Percentiles rank a stretch among this genome's conserved stretches.
These are phyloP conservation scores for Skeletonema marinoi DNA, from an alignment of 108 stramenopile species.

Conservation along the genomic window DNA sequence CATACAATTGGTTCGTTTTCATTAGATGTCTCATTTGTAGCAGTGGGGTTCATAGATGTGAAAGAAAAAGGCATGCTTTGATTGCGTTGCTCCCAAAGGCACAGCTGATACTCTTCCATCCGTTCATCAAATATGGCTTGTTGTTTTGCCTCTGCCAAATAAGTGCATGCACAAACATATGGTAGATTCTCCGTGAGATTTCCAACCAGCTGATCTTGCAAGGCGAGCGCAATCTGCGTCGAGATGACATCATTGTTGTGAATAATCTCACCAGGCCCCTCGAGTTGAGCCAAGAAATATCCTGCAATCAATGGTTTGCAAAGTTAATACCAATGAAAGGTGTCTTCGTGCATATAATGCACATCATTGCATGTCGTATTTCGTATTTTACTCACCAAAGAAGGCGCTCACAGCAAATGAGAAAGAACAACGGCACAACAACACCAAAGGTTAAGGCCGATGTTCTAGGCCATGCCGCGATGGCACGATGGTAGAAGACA, in stretches of 20 bases:
- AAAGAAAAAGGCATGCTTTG: neutral
- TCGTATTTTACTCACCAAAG: constrained; percentile 34
- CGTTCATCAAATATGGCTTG: neutral
- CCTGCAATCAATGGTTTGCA: neutral
- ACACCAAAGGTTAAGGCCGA: constrained; percentile 29
- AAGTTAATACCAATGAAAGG: neutral
- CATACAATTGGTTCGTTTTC: neutral
- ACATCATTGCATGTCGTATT: too few species aligned
- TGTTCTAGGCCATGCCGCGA: constrained; percentile 26
- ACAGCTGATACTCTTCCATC: neutral
- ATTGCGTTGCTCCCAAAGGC: neutral
- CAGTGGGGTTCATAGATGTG: neutral
- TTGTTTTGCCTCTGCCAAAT: neutral
- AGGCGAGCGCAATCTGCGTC: neutral
- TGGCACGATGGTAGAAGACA: neutral
- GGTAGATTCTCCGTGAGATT: neutral
- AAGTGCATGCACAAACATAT: neutral
- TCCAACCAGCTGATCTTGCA: neutral
- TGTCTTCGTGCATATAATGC: neutral
- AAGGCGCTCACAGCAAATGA: constrained; percentile 16
- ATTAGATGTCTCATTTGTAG: neutral
- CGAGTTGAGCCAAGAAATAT: constrained; percentile 19
- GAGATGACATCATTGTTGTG: constrained; percentile 40
- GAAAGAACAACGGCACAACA: constrained; percentile 28
- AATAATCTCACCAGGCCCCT: constrained; percentile 20